Percentiles rank a stretch among this genome's conserved stretches.
These are phyloP conservation scores for Saccharomycopsis hybrid DNA, from an alignment of 1,139 yeast species.

Conservation along the genomic window DNA sequence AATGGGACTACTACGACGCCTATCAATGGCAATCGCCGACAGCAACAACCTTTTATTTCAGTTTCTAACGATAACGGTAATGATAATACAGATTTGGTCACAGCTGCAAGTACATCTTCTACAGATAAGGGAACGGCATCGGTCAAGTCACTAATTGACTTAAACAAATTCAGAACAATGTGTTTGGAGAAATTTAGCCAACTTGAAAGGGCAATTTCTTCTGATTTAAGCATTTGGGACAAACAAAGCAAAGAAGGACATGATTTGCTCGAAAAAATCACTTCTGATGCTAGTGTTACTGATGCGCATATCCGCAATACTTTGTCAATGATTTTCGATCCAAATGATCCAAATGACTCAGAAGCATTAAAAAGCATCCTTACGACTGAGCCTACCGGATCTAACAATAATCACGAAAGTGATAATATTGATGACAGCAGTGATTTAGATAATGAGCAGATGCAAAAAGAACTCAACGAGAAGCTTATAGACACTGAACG, in stretches of 20 bases:
- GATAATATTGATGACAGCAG: neutral
- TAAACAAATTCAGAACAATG: conserved; percentile 3
- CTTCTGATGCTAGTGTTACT: conserved; percentile 24
- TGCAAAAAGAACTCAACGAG: conserved; percentile 2
- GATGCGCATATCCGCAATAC: conserved; percentile 22
- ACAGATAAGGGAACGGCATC: too few species aligned
- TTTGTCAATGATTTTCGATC: conserved; percentile 7
- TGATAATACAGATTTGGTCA: neutral
- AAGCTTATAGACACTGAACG: conserved; percentile 6
- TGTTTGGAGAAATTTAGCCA: conserved; percentile 1
- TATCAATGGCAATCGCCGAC: neutral
- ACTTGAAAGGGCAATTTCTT: conserved; percentile 4
- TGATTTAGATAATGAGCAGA: too few species aligned
- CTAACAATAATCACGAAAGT: neutral
- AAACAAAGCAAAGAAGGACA: conserved; percentile 14
- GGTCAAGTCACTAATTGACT: conserved; percentile 4
- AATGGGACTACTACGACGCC: neutral
- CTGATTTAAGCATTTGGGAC: conserved; percentile 8
- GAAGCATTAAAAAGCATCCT: conserved; percentile 8
- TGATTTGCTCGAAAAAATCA: conserved; percentile 22
- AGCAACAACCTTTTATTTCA: too few species aligned
- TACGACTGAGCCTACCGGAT: too few species aligned
- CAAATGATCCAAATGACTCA: neutral
- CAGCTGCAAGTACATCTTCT: neutral
- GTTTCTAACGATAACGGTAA: neutral